Evolutionary conservation across 208 protist genomes (phyloP), one percentile per base, ranked within the genome.

Genomic region (Leishmania martiniquensis): DNA sequence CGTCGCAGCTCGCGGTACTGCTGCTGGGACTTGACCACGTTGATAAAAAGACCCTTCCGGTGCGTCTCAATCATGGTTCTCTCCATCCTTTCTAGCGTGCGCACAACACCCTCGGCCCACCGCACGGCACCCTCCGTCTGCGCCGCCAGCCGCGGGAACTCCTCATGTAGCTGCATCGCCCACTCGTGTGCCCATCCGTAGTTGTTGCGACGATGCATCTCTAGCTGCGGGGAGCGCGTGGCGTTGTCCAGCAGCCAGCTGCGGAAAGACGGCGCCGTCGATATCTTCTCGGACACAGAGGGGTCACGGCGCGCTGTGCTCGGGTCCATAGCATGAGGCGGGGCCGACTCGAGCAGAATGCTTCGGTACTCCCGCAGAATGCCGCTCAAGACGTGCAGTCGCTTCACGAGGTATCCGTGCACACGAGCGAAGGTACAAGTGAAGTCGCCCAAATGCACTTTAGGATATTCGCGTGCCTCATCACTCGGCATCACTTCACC

Each of bases 351-450:
- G 22, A 72, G 49, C 34, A 92, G 71, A 34, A 77, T 10, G 17
- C 74, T 74, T 3, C 89, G 83, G 42, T 86, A 93, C 60, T 86
- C 80, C 22, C 93, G 87, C 52, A 96, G 72, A n/a, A 91, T 79
- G 59, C 93, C 92, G 55, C 84, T 87, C 22, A 95, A 80, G 25
- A 95, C 90, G 67, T 89, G 89, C 17, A 96, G 82, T 9, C 93
- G 90, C 68, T 86, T 75, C 39, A 92, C 83, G 1, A 96, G 52
- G 68, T 95, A 95, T 34, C 87, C 86, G 65, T 95, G 89, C 6
- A 87, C 72, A 52, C 75, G 77, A 10, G 63, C 73, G 55, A 80
- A 77, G 10, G 72, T 79, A 25, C 60, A 70, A 0, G 42, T 81
- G 71, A 72, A 76, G 75, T 51, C 52, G 1, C 67, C 76, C 0